Evolutionary conservation across 768 basidiomycete genomes (phyloP).

Genomic region (Tulasnella sp.): DNA sequence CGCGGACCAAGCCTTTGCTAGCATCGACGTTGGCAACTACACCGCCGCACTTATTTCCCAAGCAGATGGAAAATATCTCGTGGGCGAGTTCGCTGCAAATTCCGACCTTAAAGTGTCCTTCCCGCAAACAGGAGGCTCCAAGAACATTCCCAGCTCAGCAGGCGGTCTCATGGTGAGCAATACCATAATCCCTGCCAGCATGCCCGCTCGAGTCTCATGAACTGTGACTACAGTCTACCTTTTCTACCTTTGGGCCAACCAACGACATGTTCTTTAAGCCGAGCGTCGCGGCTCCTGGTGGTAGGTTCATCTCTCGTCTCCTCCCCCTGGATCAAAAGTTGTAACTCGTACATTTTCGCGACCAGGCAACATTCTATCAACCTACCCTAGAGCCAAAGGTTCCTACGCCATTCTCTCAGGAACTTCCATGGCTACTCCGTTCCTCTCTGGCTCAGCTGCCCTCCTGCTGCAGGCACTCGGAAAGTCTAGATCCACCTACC

Average conservation of each 20-base stretch:
- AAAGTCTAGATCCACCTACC: background rate
- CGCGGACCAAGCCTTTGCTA: constrained; percentile 43
- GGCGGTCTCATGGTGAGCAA: constrained; percentile 26
- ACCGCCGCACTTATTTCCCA: constrained; percentile 43
- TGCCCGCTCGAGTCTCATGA: background rate
- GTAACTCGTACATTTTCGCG: background rate
- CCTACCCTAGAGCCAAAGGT: constrained; percentile 22
- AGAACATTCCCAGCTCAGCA: background rate
- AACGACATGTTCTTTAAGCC: constrained; percentile 31
- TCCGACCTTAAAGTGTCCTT: background rate
- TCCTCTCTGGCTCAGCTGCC: constrained; percentile 23
- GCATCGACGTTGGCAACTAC: constrained; percentile 27
- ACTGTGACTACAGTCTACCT: constrained; percentile 18
- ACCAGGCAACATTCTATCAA: constrained; percentile 23
- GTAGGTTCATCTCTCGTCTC: background rate
- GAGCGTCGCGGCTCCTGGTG: constrained; percentile 28
- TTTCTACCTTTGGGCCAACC: constrained; percentile 32
- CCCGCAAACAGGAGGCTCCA: constrained; percentile 12
- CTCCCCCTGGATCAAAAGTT: no score
- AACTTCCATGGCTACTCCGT: constrained; percentile 24
- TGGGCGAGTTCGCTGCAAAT: constrained; percentile 1
- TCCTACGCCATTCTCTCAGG: constrained; percentile 17
- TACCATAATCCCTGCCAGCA: background rate
- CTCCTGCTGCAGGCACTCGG: constrained; percentile 24
- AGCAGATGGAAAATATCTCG: constrained; percentile 38